Conservation (phyloP, 139 green algal genomes). For the Closterium sp. region DNA sequence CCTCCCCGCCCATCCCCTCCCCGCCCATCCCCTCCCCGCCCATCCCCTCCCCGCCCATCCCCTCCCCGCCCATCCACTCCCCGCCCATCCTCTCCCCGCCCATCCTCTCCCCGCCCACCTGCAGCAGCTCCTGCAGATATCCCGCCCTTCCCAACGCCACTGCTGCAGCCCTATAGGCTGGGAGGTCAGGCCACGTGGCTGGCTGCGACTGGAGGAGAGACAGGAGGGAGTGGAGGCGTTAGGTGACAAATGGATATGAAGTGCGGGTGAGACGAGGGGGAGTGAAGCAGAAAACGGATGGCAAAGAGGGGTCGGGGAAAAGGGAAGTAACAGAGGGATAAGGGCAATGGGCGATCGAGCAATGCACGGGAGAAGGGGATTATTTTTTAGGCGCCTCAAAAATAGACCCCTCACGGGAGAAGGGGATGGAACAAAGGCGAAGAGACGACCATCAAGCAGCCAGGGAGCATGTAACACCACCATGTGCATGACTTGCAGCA, state of each 20-base stretch:
- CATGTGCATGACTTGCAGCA: not conserved
- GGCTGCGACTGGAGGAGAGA: constrained; percentile 4
- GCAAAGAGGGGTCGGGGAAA: no score
- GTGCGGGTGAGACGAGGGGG: no score
- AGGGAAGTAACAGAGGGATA: not conserved
- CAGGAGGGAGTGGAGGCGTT: not conserved
- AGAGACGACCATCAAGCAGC: not conserved
- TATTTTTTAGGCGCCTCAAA: no score
- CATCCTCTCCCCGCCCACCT: constrained; percentile 3
- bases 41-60: not conserved
- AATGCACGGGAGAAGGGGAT: no score
- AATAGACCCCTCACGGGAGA: no score
- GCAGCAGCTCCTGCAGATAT: constrained; percentile 17
- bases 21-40: not conserved
- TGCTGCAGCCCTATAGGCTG: constrained; percentile 9
- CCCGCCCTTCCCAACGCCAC: constrained; percentile 18
- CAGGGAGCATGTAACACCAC: not conserved
- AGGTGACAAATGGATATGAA: not conserved
- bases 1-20: not conserved
- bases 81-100: not conserved
- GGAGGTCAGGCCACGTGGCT: constrained; percentile 20
- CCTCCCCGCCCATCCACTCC: not conserved
- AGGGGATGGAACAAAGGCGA: no score
- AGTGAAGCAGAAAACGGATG: no score
- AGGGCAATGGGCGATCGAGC: no score